Percentiles rank a stretch among this genome's conserved stretches.
Evolutionary conservation across 2,329 filamentous ascomycete genomes (phyloP).

Genomic region (Neopestalotiopsis rosae): DNA sequence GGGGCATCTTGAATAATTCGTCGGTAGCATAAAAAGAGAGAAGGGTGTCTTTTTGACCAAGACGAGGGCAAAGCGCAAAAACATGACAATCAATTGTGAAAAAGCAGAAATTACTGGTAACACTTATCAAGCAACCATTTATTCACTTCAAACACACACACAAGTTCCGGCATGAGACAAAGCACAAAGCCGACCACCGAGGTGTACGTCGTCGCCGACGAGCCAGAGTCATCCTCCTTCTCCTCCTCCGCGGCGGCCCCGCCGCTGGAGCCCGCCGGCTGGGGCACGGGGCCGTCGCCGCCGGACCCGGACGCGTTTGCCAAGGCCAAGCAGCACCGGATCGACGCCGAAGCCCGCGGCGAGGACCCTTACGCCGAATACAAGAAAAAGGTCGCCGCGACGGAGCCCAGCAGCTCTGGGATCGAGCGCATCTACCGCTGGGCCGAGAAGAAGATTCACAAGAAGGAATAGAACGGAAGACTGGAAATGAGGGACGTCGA

Average conservation of each 20-base stretch:
- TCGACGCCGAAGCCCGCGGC: slow-evolving; percentile 8
- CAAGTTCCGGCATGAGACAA: no score
- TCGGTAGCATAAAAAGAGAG: no score
- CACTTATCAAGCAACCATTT: no score
- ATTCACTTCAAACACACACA: no score
- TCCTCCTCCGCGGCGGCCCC: neutral
- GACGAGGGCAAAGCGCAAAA: no score
- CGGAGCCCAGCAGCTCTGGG: slow-evolving; percentile 9
- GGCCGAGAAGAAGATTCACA: neutral
- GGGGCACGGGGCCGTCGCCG: slow-evolving; percentile 54
- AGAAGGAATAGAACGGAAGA: neutral
- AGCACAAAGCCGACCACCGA: neutral
- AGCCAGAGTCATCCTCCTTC: neutral
- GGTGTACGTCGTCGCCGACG: neutral
- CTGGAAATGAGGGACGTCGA: no score
- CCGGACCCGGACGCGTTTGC: slow-evolving; percentile 46
- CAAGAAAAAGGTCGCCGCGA: neutral
- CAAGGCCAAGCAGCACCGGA: slow-evolving; percentile 30
- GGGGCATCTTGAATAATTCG: no score
- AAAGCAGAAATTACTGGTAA: no score
- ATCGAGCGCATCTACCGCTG: slow-evolving; percentile 1
- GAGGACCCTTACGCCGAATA: slow-evolving; percentile 12
- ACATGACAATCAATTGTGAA: no score
- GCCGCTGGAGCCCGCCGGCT: neutral
- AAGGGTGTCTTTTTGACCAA: no score